Base-by-base conservation (phyloP, 2,329 filamentous ascomycete genomes). In the Sporothrix brunneoviolacea region DNA sequence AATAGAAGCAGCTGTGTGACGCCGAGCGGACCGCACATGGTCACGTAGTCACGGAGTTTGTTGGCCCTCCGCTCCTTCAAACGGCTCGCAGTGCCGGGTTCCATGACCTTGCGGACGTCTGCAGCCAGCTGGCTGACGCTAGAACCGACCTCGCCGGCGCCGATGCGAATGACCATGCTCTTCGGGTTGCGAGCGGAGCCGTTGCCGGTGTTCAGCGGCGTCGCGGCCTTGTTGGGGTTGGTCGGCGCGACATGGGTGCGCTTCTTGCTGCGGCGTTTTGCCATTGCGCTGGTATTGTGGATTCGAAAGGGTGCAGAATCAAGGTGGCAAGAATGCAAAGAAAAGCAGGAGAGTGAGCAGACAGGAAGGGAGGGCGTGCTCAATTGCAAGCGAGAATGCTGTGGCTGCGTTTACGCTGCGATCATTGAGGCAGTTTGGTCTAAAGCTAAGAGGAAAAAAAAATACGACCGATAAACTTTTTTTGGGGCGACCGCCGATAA, bases 161-260 rank as follows among this genome's bases (percentile, higher is more conserved):
- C 93, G 62, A 96, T 91, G 59, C 93, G 88, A 68, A 98, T 95
- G 52, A 98, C 91, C 91, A 98, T 96, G 66, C 86, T 94, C 76
- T 96, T 96, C 30, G 93, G 93, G 46, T 83, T 77, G 57, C 83
- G 81, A 48, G 78, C 75, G 21, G 82, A 78, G 52, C 80, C 77
- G 67, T 83, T 81, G 51, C 80, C 76, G 38, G 75, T 72, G 56
- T 77, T 76, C 61, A 74, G 57, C 56, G 70, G 60, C 61, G 73
- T 61, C 60, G 76, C 70, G 55, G 73, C 68, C 60, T 79, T 79
- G 46, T 53, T 60, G 47, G 79, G 77, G 59, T 80, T 80, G 55
- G 74, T 77, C 45, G 84, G 80, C 54, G 84, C 82, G 49, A 84
- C 69, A 68, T 95, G 90, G 54, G 91, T 95, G 66, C 88, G 83